Conservation (phyloP, 768 basidiomycete genomes). For the Lactarius deliciosus region DNA sequence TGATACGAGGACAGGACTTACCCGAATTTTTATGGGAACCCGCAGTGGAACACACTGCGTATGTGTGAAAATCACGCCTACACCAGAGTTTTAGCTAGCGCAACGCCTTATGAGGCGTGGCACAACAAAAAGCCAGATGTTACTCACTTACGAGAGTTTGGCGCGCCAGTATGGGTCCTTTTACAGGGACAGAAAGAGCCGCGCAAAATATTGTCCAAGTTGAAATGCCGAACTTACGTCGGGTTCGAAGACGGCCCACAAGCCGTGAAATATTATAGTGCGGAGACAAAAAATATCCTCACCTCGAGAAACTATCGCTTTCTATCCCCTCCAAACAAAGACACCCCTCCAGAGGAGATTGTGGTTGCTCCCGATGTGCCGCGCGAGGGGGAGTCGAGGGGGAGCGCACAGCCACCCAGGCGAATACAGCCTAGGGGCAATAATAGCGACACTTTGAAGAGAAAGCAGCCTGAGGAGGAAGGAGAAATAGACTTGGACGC, state of each 20-base stretch:
- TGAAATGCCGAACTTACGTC: neutral
- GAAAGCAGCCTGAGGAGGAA: too few species aligned
- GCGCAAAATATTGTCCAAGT: neutral
- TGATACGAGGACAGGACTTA: neutral
- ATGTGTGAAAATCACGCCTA: neutral
- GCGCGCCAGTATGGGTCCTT: neutral
- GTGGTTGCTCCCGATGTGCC: too few species aligned
- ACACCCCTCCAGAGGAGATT: too few species aligned
- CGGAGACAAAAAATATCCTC: too few species aligned
- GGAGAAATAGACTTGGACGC: too few species aligned
- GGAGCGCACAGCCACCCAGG: too few species aligned
- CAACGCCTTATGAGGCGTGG: neutral
- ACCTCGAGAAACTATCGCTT: too few species aligned
- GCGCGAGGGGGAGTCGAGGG: too few species aligned
- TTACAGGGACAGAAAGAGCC: neutral
- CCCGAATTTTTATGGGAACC: neutral
- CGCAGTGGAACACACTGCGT: neutral
- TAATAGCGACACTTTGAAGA: too few species aligned
- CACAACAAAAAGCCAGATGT: neutral
- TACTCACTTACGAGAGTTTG: neutral
- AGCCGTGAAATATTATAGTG: neutral
- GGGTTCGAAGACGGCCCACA: neutral
- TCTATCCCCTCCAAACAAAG: too few species aligned
- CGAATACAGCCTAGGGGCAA: too few species aligned
- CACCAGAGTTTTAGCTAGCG: accelerated